Evolutionary conservation across 2,329 filamentous ascomycete species (phyloP).

Genomic region (Aureobasidium musti): DNA sequence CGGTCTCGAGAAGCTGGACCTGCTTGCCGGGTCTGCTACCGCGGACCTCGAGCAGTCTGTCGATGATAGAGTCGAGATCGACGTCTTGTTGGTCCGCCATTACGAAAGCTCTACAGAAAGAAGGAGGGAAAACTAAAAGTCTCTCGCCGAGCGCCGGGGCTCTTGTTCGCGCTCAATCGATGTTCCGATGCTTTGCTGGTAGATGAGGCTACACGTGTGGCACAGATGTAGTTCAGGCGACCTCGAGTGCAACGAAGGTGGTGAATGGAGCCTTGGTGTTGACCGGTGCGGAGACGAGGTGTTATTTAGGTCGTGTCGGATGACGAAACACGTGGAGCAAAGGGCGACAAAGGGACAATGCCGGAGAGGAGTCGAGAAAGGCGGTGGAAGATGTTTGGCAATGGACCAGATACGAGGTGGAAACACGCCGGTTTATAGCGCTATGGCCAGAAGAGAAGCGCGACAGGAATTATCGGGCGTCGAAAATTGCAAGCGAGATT

Average conservation of each 20-base stretch:
- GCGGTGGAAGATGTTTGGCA: conserved; percentile 4
- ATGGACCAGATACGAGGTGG: not conserved
- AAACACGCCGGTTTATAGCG: conserved; percentile 17
- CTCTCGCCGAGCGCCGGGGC: conserved; percentile 38
- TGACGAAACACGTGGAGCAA: conserved; percentile 1
- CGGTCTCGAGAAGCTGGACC: conserved; percentile 92
- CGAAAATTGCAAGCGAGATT: not conserved
- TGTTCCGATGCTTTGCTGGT: conserved; percentile 22
- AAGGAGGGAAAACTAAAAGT: conserved; percentile 26
- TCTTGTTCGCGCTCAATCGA: conserved; percentile 31
- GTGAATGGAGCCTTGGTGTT: conserved; percentile 8
- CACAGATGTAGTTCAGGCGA: conserved; percentile 24
- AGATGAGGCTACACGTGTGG: conserved; percentile 25
- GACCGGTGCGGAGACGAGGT: conserved; percentile 14
- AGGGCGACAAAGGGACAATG: not conserved
- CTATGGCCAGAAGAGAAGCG: not conserved
- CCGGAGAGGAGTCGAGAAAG: not conserved
- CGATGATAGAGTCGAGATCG: conserved; percentile 99
- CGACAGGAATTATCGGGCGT: conserved; percentile 1
- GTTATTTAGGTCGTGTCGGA: not conserved
- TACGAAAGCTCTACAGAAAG: conserved; percentile 33
- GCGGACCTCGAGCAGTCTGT: conserved; percentile 94
- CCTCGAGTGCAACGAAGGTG: conserved; percentile 23
- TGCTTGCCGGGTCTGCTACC: conserved; percentile 98
- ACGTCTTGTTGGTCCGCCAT: conserved; percentile 85